phyloP scores from a whole-genome alignment of 805 yeast species.

The Isabelozyma gotoi region DNA sequence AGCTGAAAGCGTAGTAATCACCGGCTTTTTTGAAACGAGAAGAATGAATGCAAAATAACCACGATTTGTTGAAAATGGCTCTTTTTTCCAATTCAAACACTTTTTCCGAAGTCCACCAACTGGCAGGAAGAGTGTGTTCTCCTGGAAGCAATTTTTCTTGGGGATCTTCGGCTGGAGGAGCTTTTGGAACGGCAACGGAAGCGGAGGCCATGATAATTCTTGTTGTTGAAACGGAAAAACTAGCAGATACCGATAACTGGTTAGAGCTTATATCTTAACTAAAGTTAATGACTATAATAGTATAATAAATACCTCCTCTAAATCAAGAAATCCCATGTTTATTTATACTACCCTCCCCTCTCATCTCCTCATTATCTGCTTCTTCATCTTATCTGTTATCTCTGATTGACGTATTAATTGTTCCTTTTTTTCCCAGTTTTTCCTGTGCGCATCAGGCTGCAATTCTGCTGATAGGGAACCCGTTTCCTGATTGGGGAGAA shows the following conservation, averaged over 20 bases:
- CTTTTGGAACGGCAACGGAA: slow-evolving; percentile 17
- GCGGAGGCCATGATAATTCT: slow-evolving; percentile 22
- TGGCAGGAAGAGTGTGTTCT: slow-evolving; percentile 58
- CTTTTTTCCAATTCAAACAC: slow-evolving; percentile 59
- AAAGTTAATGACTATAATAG: too few species aligned
- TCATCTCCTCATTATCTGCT: not conserved
- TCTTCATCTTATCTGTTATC: not conserved
- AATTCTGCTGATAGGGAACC: not conserved
- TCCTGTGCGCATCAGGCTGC: slow-evolving; percentile 1
- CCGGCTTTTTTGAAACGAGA: slow-evolving; percentile 58
- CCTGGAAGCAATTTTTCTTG: slow-evolving; percentile 14
- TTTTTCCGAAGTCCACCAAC: slow-evolving; percentile 65
- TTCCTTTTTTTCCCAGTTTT: not conserved
- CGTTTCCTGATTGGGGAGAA: not conserved
- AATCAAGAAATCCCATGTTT: not conserved
- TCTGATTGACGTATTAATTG: not conserved
- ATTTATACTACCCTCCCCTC: not conserved
- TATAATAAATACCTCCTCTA: too few species aligned
- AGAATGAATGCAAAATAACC: slow-evolving; percentile 54
- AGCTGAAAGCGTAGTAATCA: slow-evolving; percentile 51
- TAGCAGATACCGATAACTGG: too few species aligned
- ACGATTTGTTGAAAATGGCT: slow-evolving; percentile 54
- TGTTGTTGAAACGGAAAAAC: too few species aligned
- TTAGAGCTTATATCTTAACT: too few species aligned
- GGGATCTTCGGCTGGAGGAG: slow-evolving; percentile 19